A percentile compares a stretch with the other conserved stretches of the same genome.
phyloP scores from a whole-genome alignment of 2,329 filamentous ascomycete species.

The Huntiella omanensis region DNA sequence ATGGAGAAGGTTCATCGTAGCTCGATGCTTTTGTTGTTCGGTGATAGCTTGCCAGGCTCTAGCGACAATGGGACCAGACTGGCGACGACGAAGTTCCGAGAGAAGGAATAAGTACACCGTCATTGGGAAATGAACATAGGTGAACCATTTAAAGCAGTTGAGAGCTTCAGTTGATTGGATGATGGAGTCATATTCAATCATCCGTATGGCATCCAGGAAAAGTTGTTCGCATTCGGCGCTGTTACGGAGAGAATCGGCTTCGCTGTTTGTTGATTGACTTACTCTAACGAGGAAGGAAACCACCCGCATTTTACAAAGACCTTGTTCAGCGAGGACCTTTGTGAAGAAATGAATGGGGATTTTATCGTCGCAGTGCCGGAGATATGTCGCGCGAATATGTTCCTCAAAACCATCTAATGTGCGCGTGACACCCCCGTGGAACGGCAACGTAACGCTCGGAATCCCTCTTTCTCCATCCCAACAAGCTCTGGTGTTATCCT shows the following conservation, averaged over 20 bases:
- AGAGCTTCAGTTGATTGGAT: slow-evolving; percentile 32
- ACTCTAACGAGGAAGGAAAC: slow-evolving; percentile 33
- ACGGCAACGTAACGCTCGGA: slow-evolving; percentile 27
- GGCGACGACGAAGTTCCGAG: slow-evolving; percentile 33
- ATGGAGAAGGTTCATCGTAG: slow-evolving; percentile 28
- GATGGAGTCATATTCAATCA: slow-evolving; percentile 40
- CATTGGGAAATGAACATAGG: slow-evolving; percentile 39
- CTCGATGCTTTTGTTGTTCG: slow-evolving; percentile 33
- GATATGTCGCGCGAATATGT: slow-evolving; percentile 37
- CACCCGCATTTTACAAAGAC: slow-evolving; percentile 37
- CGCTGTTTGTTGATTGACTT: slow-evolving; percentile 20
- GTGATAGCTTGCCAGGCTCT: slow-evolving; percentile 39
- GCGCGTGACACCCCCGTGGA: slow-evolving; percentile 28
- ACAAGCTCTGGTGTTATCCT: slow-evolving; percentile 10
- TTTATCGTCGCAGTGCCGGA: slow-evolving; percentile 36
- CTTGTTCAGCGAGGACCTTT: slow-evolving; percentile 35
- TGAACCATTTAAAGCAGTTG: slow-evolving; percentile 38
- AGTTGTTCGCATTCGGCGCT: slow-evolving; percentile 31
- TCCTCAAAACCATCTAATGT: slow-evolving; percentile 34
- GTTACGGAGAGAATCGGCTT: slow-evolving; percentile 17
- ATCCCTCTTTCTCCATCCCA: slow-evolving; percentile 12
- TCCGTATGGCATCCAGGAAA: slow-evolving; percentile 34
- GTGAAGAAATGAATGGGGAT: slow-evolving; percentile 42
- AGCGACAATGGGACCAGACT: slow-evolving; percentile 35
- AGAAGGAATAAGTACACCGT: slow-evolving; percentile 42